Base-by-base conservation (phyloP, 2,329 filamentous ascomycete species). In the Cercospora janseana region DNA sequence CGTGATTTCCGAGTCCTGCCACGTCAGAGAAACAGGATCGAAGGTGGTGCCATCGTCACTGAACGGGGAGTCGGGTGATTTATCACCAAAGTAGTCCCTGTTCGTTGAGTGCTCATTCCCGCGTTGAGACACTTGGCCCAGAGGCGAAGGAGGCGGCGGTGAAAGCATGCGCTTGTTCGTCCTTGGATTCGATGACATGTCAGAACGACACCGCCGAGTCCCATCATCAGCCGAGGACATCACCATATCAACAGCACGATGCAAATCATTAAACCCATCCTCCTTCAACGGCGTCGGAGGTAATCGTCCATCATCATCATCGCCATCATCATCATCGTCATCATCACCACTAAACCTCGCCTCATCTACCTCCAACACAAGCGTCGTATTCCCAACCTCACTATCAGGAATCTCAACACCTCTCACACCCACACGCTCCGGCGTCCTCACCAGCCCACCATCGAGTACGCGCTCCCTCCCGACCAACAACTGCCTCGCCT, bases 1-100 rank as follows among this genome's bases (percentile, higher is more conserved):
- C 4, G 81, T 84, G 60, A 84, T 83, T 61, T 85, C 81, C 28
- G 73, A 72, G 56, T 81, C 78, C 60, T 77, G 76, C 81, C 81
- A 84, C 50, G 73, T 75, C 53, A 75, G 65, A 27, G 64, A 60
- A 6, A 67, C 59, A 20, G 29, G 28, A 31, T 57, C 51, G 23
- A 49, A 42, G 28, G 26, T 37, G 4, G 29, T 44, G 6, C 52
- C 34, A 27, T 47, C 41, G 9, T 31, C 32, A 26, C 50, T 49
- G 47, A 50, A 23, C 37, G 51, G n/a, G 35, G 51, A 42, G 40
- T 46, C 21, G 32, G 50, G 7, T 18, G 49, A 37, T 40, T 38
- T 31, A 27, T 35, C 29, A 29, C 46, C 13, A 48, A 46, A 45
- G 40, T 21, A 24, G 16, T 43, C n/a, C n/a, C n/a, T n/a, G n/a